Evolutionary conservation across 306 rosid genomes (phyloP).

Genomic region (Sesbania bispinosa): DNA sequence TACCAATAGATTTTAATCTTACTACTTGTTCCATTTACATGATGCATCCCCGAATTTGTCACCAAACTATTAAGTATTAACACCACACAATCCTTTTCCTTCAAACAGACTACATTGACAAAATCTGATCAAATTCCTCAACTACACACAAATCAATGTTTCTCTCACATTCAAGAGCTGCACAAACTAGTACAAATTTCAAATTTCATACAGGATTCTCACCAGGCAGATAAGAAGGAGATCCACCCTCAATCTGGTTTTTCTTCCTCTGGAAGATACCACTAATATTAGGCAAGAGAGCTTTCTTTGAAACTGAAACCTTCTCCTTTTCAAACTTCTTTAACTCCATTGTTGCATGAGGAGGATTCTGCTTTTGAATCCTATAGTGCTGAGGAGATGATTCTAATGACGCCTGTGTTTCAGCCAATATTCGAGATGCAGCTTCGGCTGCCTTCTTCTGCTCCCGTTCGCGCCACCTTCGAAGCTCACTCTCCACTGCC

Average conservation of each 20-base stretch:
- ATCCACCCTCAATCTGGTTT: slow-evolving; percentile 81
- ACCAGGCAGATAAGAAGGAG: slow-evolving; percentile 92
- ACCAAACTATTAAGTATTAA: slow-evolving; percentile 45
- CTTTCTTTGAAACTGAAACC: slow-evolving; percentile 64
- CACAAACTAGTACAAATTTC: slow-evolving; percentile 29
- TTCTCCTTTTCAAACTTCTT: slow-evolving; percentile 64
- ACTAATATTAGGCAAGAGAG: slow-evolving; percentile 62
- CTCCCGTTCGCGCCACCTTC: slow-evolving; percentile 87
- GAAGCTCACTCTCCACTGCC: slow-evolving; percentile 89
- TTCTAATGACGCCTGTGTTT: slow-evolving; percentile 51
- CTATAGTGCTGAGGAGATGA: slow-evolving; percentile 69
- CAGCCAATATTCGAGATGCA: slow-evolving; percentile 79
- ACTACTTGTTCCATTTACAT: slow-evolving; percentile 50
- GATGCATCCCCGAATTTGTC: slow-evolving; percentile 28
- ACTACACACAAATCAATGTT: slow-evolving; percentile 51
- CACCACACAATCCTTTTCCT: slow-evolving; percentile 24
- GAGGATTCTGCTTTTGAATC: slow-evolving; percentile 55
- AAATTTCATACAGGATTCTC: slow-evolving; percentile 59
- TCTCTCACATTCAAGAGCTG: slow-evolving; percentile 47
- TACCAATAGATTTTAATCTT: slow-evolving; percentile 20
- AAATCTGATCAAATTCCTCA: slow-evolving; percentile 37
- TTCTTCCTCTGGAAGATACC: slow-evolving; percentile 76
- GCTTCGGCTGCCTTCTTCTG: slow-evolving; percentile 92
- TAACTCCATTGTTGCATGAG: slow-evolving; percentile 39
- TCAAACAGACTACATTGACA: slow-evolving; percentile 31